Percentiles rank a stretch among this genome's conserved stretches.
Conservation (phyloP, 352 stramenopile genomes). For the Halophytophthora polymorphica region DNA sequence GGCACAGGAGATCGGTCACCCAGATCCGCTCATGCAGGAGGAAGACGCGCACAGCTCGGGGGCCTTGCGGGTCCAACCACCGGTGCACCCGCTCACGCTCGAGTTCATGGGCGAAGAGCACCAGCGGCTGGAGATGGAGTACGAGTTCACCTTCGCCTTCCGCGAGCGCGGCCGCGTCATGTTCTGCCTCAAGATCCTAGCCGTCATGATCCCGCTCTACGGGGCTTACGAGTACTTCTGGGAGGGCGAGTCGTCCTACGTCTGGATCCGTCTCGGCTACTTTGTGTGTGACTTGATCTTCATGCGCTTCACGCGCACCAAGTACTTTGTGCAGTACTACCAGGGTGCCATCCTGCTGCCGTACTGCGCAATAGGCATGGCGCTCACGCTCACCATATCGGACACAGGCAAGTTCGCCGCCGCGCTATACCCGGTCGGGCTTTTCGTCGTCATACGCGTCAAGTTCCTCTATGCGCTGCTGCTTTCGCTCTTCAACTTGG, state of each 20-base stretch:
- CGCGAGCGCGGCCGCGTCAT: conserved; percentile 66
- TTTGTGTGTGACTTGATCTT: conserved; percentile 73
- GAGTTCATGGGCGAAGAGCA: conserved; percentile 87
- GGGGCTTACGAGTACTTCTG: conserved; percentile 66
- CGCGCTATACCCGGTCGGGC: conserved; percentile 69
- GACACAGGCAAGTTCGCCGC: conserved; percentile 83
- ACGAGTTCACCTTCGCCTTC: conserved; percentile 69
- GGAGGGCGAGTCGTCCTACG: conserved; percentile 58
- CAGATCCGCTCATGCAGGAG: conserved; percentile 59
- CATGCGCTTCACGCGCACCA: conserved; percentile 63
- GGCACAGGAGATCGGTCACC: conserved; percentile 67
- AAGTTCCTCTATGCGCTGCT: conserved; percentile 82
- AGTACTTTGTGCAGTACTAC: conserved; percentile 77
- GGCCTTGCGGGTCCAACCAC: conserved; percentile 59
- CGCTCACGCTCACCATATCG: conserved; percentile 76
- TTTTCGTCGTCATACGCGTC: conserved; percentile 82
- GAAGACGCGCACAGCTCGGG: conserved; percentile 65
- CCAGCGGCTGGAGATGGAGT: conserved; percentile 70
- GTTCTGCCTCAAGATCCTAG: conserved; percentile 66
- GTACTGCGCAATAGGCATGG: conserved; percentile 71
- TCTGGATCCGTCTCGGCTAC: conserved; percentile 59
- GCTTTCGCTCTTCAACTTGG: conserved; percentile 76
- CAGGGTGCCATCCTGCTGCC: conserved; percentile 66
- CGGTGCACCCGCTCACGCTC: conserved; percentile 70
- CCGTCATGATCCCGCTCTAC: conserved; percentile 70